Evolutionary conservation across 495 filamentous ascomycete species (phyloP).

Genomic region (Penicillium soppii): DNA sequence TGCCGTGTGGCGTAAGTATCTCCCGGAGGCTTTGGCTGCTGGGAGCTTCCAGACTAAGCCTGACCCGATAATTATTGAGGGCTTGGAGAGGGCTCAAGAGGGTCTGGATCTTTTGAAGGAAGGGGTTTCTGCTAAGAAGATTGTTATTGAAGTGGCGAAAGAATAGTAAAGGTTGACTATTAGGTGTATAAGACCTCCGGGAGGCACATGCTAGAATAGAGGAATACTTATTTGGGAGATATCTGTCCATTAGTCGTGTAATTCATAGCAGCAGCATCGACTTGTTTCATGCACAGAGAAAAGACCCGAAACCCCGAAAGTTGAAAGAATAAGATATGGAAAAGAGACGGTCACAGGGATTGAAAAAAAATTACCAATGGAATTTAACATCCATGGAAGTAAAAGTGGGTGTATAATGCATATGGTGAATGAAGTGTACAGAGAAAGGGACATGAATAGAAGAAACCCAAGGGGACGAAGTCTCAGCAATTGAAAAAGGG

Average conservation of each 20-base stretch:
- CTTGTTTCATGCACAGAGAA: conserved; percentile 16
- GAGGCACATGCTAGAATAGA: too few relatives aligned
- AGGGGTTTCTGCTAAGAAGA: conserved; percentile 44
- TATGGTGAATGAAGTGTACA: conserved; percentile 23
- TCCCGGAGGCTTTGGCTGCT: conserved; percentile 30
- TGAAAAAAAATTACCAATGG: conserved; percentile 1
- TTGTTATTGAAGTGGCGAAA: conserved; percentile 33
- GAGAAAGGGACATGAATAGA: conserved; percentile 21
- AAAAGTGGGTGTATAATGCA: conserved; percentile 21
- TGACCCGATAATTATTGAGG: conserved; percentile 33
- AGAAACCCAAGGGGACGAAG: background rate
- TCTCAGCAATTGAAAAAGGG: background rate
- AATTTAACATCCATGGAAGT: conserved; percentile 3
- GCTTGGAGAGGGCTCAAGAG: conserved; percentile 39
- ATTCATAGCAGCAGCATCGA: background rate
- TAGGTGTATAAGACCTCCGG: too few relatives aligned
- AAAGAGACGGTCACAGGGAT: background rate
- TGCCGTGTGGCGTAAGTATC: conserved; percentile 29
- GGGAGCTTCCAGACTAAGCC: conserved; percentile 32
- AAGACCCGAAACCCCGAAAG: conserved; percentile 3
- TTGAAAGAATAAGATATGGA: background rate
- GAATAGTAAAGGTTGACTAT: background rate
- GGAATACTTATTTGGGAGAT: too few relatives aligned
- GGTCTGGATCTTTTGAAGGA: conserved; percentile 33
- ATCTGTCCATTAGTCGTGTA: background rate